A percentile compares a stretch with the other conserved stretches of the same genome.
phyloP scores from a whole-genome alignment of 2,329 filamentous ascomycete genomes.

The Fusarium napiforme region DNA sequence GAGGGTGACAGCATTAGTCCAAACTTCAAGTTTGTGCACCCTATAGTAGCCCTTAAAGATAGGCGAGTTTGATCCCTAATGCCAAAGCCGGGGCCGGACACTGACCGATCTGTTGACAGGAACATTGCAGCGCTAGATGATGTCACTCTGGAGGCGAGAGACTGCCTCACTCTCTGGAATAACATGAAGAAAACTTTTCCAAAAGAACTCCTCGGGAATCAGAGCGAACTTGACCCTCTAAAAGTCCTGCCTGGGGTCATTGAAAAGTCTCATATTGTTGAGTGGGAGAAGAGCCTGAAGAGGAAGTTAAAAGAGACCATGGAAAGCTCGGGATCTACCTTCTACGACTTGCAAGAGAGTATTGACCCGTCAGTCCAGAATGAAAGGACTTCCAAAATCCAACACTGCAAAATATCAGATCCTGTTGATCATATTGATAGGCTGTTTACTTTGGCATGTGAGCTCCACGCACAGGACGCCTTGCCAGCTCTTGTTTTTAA shows the following conservation, averaged over 20 bases:
- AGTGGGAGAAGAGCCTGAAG: conserved; percentile 74
- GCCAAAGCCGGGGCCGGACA: rapidly evolving
- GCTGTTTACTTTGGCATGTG: conserved; percentile 66
- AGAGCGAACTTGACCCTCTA: conserved; percentile 50
- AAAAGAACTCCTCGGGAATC: background rate
- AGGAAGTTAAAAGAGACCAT: conserved; percentile 69
- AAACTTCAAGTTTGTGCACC: conserved; percentile 72
- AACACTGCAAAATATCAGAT: background rate
- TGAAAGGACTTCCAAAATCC: conserved; percentile 20
- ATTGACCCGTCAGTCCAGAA: background rate
- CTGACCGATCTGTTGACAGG: conserved; percentile 33
- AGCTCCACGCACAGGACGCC: conserved; percentile 71
- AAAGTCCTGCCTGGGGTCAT: conserved; percentile 63
- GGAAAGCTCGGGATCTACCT: conserved; percentile 56
- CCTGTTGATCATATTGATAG: background rate
- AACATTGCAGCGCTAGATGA: conserved; percentile 73
- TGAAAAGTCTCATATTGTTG: conserved; percentile 72
- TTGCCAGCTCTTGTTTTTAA: conserved; percentile 82
- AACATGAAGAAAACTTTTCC: conserved; percentile 62
- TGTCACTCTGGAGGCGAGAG: conserved; percentile 75
- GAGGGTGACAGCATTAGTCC: conserved; percentile 53
- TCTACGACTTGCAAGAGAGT: conserved; percentile 31
- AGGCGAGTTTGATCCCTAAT: conserved; percentile 49
- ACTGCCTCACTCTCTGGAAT: conserved; percentile 75
- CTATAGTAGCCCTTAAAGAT: conserved; percentile 71